Conservation (phyloP, 108 stramenopile genomes). For the Ochromonas danica region DNA sequence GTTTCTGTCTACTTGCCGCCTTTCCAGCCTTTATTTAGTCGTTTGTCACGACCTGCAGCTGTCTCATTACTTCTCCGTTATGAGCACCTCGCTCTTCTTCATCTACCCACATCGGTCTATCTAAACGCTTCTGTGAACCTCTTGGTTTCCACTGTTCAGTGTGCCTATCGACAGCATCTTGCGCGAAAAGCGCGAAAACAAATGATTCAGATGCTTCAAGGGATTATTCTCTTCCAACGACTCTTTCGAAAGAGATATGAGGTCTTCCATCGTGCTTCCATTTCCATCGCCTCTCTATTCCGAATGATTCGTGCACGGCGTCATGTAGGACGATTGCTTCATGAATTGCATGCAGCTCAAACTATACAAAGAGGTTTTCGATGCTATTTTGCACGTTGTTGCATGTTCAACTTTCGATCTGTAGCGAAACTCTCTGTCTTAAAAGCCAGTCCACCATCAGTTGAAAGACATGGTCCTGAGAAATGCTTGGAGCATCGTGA, state of each 20-base stretch:
- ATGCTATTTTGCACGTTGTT: neutral
- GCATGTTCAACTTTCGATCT: neutral
- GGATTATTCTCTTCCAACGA: neutral
- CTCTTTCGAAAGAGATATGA: constrained; percentile 26
- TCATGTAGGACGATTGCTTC: neutral
- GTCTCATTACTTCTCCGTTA: neutral
- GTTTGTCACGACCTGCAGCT: neutral
- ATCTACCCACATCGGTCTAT: neutral
- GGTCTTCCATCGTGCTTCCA: neutral
- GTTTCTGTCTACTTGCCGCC: constrained; percentile 21
- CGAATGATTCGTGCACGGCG: neutral
- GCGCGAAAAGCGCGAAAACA: neutral
- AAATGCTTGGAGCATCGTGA: constrained; percentile 25
- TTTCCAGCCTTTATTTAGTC: neutral
- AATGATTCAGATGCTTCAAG: neutral
- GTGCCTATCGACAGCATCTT: neutral
- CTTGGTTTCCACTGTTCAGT: constrained; percentile 2
- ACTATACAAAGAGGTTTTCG: constrained; percentile 27
- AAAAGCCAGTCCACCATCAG: neutral
- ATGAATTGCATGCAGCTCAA: neutral
- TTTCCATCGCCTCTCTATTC: constrained; percentile 7
- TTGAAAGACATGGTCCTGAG: constrained; percentile 19
- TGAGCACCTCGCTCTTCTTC: constrained; percentile 2
- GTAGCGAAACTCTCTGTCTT: constrained; percentile 16
- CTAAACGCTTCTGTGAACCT: neutral